Evolutionary conservation across 371 early-diverging fungal species (phyloP).

Genomic region (Funneliformis caledonium): DNA sequence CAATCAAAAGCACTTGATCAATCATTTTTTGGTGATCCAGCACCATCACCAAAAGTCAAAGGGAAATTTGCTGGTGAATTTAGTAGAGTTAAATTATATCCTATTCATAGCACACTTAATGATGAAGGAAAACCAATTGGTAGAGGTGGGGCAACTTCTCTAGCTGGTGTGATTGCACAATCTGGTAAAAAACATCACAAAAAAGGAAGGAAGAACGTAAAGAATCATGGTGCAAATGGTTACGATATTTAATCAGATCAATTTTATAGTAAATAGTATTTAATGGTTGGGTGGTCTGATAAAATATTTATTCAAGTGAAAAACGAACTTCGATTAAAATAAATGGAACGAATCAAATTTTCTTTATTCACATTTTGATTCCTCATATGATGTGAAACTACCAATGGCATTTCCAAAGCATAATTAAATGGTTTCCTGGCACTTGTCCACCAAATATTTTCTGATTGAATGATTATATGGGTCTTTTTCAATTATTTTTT

Average conservation of each 20-base stretch:
- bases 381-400: no score
- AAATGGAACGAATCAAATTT: neutral
- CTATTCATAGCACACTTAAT: conserved; percentile 14
- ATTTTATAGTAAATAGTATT: neutral
- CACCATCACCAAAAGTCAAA: neutral
- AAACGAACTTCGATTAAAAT: neutral
- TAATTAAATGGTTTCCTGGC: no score
- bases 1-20: conserved; percentile 18
- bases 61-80: conserved; percentile 16
- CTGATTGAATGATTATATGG: neutral
- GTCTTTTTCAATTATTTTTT: neutral
- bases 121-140: conserved; percentile 28
- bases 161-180: neutral
- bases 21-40: conserved; percentile 12
- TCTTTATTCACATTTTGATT: neutral
- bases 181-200: conserved; percentile 71
- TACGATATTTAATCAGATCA: neutral
- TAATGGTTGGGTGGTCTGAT: neutral
- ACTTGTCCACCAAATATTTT: neutral
- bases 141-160: neutral
- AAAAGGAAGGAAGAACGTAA: conserved; percentile 76
- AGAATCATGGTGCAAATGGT: neutral
- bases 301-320: no score
- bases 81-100: conserved; percentile 28
- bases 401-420: neutral